Conservation (phyloP, 352 stramenopile species). For the Pythium guiyangense region DNA sequence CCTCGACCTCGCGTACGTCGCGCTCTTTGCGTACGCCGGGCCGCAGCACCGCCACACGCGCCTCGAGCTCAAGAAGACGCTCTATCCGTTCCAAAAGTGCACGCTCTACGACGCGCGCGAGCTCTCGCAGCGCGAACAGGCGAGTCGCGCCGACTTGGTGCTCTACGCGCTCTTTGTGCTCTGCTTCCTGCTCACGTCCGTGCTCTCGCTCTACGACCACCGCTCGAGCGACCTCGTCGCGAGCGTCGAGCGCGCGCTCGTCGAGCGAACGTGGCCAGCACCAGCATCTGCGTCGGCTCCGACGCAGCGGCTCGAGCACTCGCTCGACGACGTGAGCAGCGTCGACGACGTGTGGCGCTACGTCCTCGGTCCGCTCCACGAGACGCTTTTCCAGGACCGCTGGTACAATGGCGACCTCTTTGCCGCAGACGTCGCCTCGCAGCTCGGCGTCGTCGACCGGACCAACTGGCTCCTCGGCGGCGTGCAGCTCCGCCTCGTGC, state of each 20-base stretch:
- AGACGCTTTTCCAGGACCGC: conserved; percentile 36
- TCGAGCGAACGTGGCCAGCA: conserved; percentile 4
- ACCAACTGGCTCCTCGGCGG: conserved; percentile 55
- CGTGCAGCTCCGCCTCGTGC: conserved; percentile 45
- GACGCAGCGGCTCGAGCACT: conserved; percentile 1
- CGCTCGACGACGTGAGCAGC: conserved; percentile 30
- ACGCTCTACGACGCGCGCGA: conserved; percentile 53
- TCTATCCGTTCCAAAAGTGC: conserved; percentile 69
- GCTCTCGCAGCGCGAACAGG: conserved; percentile 36
- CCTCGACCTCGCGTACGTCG: conserved; percentile 66
- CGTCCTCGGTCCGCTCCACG: conserved; percentile 32
- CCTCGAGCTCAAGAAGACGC: conserved; percentile 51
- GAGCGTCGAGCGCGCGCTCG: conserved; percentile 19
- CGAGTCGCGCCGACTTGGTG: conserved; percentile 32
- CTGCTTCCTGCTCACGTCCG: conserved; percentile 38
- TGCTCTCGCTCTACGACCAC: conserved; percentile 37
- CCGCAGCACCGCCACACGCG: conserved; percentile 59
- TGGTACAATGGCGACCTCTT: conserved; percentile 64
- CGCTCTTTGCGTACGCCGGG: conserved; percentile 61
- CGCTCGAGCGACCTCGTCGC: conserved; percentile 32
- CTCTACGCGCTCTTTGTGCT: conserved; percentile 45
- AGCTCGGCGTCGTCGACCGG: conserved; percentile 42
- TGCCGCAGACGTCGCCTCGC: conserved; percentile 34
- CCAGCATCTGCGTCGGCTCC: not conserved
- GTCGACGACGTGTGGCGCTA: conserved; percentile 56